Conservation (phyloP, 345 rosid genomes). For the Salix udensis region DNA sequence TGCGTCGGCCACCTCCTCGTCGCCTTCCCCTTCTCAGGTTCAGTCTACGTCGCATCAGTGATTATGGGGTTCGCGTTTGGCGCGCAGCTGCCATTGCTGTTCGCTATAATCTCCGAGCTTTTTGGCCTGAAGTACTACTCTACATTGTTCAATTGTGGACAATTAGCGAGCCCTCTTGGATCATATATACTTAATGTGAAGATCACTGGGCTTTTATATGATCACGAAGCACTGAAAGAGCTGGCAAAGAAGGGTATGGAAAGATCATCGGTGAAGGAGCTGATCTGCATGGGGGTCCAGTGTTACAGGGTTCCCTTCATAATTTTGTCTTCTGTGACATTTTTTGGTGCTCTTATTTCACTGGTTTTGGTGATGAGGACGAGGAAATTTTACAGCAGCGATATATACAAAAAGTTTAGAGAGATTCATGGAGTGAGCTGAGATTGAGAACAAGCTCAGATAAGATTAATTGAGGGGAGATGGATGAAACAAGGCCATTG, state of each 20-base stretch:
- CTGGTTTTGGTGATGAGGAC: constrained; percentile 66
- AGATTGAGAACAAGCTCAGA: background rate
- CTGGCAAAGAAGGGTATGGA: constrained; percentile 43
- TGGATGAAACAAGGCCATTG: no score
- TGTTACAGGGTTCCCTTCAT: constrained; percentile 68
- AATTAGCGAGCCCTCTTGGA: constrained; percentile 76
- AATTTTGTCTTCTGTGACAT: constrained; percentile 44
- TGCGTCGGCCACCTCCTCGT: constrained; percentile 62
- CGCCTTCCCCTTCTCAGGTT: constrained; percentile 63
- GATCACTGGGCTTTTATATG: constrained; percentile 64
- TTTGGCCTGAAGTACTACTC: constrained; percentile 88
- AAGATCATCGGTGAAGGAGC: constrained; percentile 53
- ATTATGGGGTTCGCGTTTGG: constrained; percentile 79
- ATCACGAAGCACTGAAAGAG: constrained; percentile 56
- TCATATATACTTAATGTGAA: constrained; percentile 74
- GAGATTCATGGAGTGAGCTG: constrained; percentile 22
- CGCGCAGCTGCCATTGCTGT: constrained; percentile 65
- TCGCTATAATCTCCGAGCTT: constrained; percentile 80
- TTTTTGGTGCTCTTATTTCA: constrained; percentile 59
- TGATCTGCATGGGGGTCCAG: constrained; percentile 54
- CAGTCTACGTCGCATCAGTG: constrained; percentile 67
- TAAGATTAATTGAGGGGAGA: no score
- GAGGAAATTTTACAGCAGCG: constrained; percentile 64
- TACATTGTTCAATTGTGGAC: constrained; percentile 86
- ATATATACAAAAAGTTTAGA: constrained; percentile 75